Evolutionary conservation across 305 asterid genomes (phyloP).

Genomic region (Fraxinus floribunda): DNA sequence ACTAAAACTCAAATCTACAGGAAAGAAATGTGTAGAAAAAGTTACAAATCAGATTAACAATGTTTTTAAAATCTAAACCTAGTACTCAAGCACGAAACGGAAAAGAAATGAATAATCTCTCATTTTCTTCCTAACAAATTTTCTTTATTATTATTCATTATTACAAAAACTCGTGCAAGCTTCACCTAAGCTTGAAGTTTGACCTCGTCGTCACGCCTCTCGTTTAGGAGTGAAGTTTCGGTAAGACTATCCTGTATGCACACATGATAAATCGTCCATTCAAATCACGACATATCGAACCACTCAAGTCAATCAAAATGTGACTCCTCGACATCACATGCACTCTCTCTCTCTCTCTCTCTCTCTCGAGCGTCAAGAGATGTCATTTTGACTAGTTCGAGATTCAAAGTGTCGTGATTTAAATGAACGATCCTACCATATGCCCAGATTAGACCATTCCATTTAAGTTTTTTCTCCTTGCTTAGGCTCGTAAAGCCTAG

Average conservation of each 20-base stretch:
- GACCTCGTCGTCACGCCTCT: neutral
- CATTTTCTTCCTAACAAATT: too few relatives aligned
- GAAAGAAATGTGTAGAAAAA: too few relatives aligned
- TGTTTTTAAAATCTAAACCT: neutral
- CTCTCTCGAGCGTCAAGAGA: neutral
- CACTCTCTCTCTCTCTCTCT: neutral
- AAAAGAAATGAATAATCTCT: too few relatives aligned
- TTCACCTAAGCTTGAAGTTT: neutral
- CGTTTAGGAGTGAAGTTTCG: neutral
- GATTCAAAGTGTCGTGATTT: too few relatives aligned
- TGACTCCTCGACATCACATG: neutral
- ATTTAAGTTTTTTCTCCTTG: neutral
- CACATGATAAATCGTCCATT: neutral
- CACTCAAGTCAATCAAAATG: neutral
- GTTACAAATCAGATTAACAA: neutral
- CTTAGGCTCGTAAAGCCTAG: neutral
- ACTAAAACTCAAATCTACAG: neutral
- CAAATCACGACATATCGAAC: too few relatives aligned
- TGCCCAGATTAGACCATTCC: neutral
- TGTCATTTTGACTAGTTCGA: neutral
- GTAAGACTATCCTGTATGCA: neutral
- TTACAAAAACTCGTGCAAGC: too few relatives aligned
- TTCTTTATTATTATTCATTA: neutral
- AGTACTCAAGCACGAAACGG: neutral
- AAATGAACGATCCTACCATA: too few relatives aligned